A percentile compares a stretch with the other conserved stretches of the same genome.
phyloP scores from a whole-genome alignment of 2,329 filamentous ascomycete species.

The Pleoardoris graminearum region DNA sequence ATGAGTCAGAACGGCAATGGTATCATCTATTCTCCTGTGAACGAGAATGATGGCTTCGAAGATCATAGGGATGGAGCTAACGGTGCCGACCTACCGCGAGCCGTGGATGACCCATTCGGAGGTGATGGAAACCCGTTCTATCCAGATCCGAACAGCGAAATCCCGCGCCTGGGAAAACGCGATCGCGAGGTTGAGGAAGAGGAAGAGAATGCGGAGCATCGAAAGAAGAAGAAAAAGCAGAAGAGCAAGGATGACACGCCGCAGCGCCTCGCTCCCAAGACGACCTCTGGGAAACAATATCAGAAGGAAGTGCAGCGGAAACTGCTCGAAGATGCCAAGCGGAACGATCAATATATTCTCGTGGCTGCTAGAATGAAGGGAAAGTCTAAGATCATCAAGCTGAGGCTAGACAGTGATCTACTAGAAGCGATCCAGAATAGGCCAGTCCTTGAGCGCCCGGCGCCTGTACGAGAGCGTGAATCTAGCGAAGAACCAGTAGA shows the following conservation, averaged over 20 bases:
- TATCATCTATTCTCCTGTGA: constrained; percentile 48
- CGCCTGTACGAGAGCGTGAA: constrained; percentile 19
- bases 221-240: constrained; percentile 29
- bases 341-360: constrained; percentile 51
- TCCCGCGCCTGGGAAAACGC: constrained; percentile 40
- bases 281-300: constrained; percentile 52
- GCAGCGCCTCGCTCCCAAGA: constrained; percentile 44
- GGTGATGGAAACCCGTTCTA: constrained; percentile 27
- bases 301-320: constrained; percentile 53
- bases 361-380: constrained; percentile 51
- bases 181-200: constrained; percentile 32
- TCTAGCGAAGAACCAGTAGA: constrained; percentile 30
- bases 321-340: constrained; percentile 47
- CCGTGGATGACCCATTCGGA: constrained; percentile 20
- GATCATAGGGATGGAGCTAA: constrained; percentile 25
- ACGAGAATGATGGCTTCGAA: constrained; percentile 25
- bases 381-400: constrained; percentile 50
- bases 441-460: constrained; percentile 31
- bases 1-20: constrained; percentile 37
- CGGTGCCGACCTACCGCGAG: constrained; percentile 19
- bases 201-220: constrained; percentile 23
- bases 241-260: constrained; percentile 44
- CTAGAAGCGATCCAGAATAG: constrained; percentile 44
- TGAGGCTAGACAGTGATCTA: constrained; percentile 42
- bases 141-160: constrained; percentile 33